These are phyloP conservation scores for Pseudohalonectria lignicola DNA, from an alignment of 2,329 filamentous ascomycete species.

Conservation along the genomic window DNA sequence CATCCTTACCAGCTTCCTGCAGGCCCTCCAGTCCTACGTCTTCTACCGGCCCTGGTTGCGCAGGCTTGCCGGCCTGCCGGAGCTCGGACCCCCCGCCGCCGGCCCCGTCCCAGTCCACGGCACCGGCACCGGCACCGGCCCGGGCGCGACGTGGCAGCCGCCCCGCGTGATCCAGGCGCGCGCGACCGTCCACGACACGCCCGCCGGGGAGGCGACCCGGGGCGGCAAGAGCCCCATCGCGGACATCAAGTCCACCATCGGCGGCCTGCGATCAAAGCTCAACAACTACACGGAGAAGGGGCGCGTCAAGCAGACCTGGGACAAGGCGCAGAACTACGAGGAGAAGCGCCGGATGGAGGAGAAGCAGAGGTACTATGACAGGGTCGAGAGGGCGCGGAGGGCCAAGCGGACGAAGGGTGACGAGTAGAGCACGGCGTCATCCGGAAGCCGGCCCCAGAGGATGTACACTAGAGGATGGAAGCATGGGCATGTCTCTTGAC, in stretches of 20 bases:
- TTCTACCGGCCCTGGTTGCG: constrained; percentile 29
- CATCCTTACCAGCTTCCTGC: constrained; percentile 25
- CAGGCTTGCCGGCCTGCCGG: constrained; percentile 22
- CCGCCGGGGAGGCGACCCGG: too few species aligned
- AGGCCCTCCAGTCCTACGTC: constrained; percentile 29
- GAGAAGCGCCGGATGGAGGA: constrained; percentile 2
- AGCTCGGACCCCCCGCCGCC: constrained; percentile 8
- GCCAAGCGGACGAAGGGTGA: too few species aligned
- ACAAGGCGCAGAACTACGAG: not conserved
- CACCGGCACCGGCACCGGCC: not conserved
- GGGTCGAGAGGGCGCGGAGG: not conserved
- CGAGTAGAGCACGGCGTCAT: too few species aligned
- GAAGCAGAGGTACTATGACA: constrained; percentile 1
- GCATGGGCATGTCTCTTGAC: too few species aligned
- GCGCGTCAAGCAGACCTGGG: not conserved
- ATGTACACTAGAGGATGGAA: too few species aligned
- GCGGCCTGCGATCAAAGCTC: not conserved
- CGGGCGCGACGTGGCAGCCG: constrained; percentile 14
- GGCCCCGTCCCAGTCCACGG: too few species aligned
- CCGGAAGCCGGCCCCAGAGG: too few species aligned
- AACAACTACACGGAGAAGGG: constrained; percentile 1
- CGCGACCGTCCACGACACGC: constrained; percentile 3
- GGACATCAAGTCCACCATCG: not conserved
- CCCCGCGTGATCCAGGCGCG: constrained; percentile 17
- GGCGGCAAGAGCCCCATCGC: too few species aligned